These are phyloP conservation scores for Irpex sp. DNA, from an alignment of 1,284 basidiomycete genomes.

Conservation along the genomic window DNA sequence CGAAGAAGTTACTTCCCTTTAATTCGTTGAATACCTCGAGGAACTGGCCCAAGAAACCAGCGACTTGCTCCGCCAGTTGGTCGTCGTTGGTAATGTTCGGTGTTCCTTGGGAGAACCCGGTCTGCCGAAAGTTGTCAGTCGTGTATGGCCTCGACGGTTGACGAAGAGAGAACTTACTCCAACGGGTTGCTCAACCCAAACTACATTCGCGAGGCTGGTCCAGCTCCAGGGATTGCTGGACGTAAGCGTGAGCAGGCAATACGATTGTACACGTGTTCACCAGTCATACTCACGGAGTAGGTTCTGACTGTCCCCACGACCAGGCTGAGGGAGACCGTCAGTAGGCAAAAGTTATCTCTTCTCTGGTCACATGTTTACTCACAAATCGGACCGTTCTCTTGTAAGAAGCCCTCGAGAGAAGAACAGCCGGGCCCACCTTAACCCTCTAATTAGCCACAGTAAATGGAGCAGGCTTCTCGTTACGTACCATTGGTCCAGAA, in stretches of 20 bases:
- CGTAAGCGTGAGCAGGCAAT: not conserved
- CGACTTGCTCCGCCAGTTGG: conserved; percentile 34
- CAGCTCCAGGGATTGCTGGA: conserved; percentile 33
- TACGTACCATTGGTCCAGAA: conserved; percentile 40
- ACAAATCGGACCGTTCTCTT: conserved; percentile 46
- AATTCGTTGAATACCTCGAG: conserved; percentile 35
- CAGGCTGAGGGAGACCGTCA: conserved; percentile 34
- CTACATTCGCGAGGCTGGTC: conserved; percentile 41
- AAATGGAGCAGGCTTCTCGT: not conserved
- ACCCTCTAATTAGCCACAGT: not conserved
- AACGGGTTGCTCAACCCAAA: conserved; percentile 51
- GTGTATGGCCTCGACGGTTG: not conserved
- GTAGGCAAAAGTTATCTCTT: not conserved
- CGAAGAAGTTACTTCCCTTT: conserved; percentile 35
- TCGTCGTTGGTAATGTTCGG: conserved; percentile 35
- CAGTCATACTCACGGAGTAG: conserved; percentile 34
- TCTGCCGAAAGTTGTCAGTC: conserved; percentile 14
- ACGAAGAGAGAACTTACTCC: conserved; percentile 31
- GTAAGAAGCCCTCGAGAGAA: conserved; percentile 43
- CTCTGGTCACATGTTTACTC: conserved; percentile 3
- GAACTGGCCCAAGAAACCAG: conserved; percentile 37
- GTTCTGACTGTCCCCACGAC: conserved; percentile 53
- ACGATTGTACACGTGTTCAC: not conserved
- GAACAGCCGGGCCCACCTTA: conserved; percentile 46
- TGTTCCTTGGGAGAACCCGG: conserved; percentile 33